A percentile compares a stretch with the other conserved stretches of the same genome.
phyloP scores from a whole-genome alignment of 805 yeast species.

The Candida saitoana region DNA sequence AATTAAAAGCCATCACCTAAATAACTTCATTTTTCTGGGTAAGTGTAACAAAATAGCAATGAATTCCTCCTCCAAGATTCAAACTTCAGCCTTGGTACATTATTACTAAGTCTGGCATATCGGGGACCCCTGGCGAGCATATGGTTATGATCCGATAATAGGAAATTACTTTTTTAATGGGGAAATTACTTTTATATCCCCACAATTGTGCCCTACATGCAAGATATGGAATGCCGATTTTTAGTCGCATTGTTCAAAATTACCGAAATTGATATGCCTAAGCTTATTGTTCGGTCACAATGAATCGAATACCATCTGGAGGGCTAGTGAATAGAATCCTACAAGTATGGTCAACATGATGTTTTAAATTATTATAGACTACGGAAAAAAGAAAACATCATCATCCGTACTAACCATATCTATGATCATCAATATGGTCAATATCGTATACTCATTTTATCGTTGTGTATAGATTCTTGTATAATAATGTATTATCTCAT shows the following conservation, averaged over 20 bases:
- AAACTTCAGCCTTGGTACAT: background rate
- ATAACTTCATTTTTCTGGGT: too few relatives aligned
- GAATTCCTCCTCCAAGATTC: constrained; percentile 1
- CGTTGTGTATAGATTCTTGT: too few relatives aligned
- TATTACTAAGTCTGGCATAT: background rate
- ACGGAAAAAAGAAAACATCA: too few relatives aligned
- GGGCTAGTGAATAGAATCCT: background rate
- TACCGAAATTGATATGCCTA: background rate
- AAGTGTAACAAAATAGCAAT: background rate
- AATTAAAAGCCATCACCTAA: too few relatives aligned
- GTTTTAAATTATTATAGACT: background rate
- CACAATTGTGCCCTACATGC: background rate
- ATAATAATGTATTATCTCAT: background rate
- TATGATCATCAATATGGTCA: too few relatives aligned
- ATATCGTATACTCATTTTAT: too few relatives aligned
- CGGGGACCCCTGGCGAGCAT: background rate
- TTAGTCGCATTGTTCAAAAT: background rate
- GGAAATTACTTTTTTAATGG: too few relatives aligned
- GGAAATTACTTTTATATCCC: background rate
- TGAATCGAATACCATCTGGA: background rate
- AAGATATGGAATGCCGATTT: background rate
- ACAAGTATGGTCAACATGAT: background rate
- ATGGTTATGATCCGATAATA: background rate
- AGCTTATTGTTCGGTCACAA: background rate
- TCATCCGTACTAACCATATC: too few relatives aligned